phyloP scores from a whole-genome alignment of 495 filamentous ascomycete genomes.

The Aspergillus cavernicola region DNA sequence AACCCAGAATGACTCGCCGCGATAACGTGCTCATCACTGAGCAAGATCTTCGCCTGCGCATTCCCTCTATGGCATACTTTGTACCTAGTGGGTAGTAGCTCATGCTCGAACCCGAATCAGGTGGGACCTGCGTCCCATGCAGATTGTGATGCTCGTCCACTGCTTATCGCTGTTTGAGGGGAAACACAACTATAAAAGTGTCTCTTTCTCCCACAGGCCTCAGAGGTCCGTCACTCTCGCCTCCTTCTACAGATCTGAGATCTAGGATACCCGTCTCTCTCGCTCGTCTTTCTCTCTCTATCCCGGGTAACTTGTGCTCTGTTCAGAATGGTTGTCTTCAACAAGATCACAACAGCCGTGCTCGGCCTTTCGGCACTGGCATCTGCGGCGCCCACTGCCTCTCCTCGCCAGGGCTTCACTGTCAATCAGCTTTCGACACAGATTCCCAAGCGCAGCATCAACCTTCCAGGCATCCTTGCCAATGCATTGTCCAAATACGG shows the following conservation, averaged over 20 bases:
- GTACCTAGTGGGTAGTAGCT: not conserved
- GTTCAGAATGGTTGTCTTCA: slow-evolving; percentile 44
- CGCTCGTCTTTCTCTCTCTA: not conserved
- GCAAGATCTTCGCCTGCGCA: slow-evolving; percentile 1
- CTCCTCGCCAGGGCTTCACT: slow-evolving; percentile 35
- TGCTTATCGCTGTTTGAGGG: not conserved
- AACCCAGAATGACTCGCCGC: not conserved
- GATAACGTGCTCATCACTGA: not conserved
- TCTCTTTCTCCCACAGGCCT: not conserved
- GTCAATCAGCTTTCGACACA: slow-evolving; percentile 34
- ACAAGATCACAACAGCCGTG: slow-evolving; percentile 30
- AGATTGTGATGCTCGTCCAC: not conserved
- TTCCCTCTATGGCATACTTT: not conserved
- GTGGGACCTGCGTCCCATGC: not conserved
- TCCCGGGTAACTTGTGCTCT: not conserved
- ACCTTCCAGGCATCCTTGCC: slow-evolving; percentile 41
- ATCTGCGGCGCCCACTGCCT: slow-evolving; percentile 31
- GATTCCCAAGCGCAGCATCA: slow-evolving; percentile 29
- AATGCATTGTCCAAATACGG: slow-evolving; percentile 44
- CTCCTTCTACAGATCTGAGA: slow-evolving; percentile 4
- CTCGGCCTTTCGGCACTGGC: slow-evolving; percentile 31
- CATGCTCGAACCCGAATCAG: slow-evolving; percentile 1
- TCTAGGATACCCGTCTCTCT: not conserved
- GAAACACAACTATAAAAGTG: slow-evolving; percentile 8
- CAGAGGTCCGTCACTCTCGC: not conserved